These are phyloP conservation scores for Gonium pectorale DNA, from an alignment of 139 green algal species.

Conservation along the genomic window DNA sequence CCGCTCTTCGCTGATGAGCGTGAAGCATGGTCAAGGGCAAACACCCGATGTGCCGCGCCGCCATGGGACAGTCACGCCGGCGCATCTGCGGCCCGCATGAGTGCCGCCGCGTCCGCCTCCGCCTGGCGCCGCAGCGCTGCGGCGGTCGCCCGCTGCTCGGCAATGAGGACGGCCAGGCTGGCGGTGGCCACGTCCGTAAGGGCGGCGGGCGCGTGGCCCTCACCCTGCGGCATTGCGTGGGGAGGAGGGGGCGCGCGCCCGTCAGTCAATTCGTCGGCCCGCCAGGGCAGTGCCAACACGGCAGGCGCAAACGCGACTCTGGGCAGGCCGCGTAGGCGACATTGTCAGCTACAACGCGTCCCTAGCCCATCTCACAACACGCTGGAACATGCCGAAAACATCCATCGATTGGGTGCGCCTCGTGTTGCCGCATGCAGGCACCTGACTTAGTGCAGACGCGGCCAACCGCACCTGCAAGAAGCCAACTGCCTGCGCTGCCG, in stretches of 20 bases:
- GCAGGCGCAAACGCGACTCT: background rate
- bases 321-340: background rate
- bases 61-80: too few relatives aligned
- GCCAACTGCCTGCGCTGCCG: background rate
- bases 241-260: background rate
- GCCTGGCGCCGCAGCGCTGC: background rate
- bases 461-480: background rate
- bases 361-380: background rate
- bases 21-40: too few relatives aligned
- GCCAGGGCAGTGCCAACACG: background rate
- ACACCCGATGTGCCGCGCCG: too few relatives aligned
- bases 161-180: background rate
- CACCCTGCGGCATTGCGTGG: background rate
- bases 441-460: background rate
- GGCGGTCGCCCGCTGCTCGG: conserved; percentile 3
- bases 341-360: background rate
- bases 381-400: background rate
- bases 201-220: background rate
- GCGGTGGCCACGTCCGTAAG: background rate
- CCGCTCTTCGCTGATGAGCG: too few relatives aligned
- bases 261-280: background rate
- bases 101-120: conserved; percentile 6
- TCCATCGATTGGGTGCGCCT: too few relatives aligned
- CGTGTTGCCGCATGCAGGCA: background rate
- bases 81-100: too few relatives aligned